Base-by-base conservation (phyloP, 345 rosid genomes). In the Citrus cavaleriei region DNA sequence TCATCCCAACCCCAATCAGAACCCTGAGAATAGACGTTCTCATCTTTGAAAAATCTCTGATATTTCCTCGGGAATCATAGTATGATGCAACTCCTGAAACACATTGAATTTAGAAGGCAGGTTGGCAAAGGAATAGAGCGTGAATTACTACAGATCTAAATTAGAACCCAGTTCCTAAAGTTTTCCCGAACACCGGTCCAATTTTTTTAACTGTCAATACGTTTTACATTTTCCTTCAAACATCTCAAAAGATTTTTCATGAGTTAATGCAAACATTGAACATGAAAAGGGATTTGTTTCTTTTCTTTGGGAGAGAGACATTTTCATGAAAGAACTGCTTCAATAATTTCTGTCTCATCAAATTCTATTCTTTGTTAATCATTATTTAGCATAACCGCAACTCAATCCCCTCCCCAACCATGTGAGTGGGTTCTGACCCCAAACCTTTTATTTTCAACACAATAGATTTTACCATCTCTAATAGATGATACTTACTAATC, bases 1-100 rank as follows among this genome's bases (percentile, higher is more conserved):
- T 82, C 99, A 96, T 92, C 83, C 99, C 99, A 79, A 84, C 85
- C 80, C 88, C 88, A 84, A 92, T 70, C 77, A 96, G 89, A 86
- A 92, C 91, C 78, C 84, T 86, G 73, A 91, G 84, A 79, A 96
- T 87, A 30, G 91, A 84, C 68, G 71, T 90, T 84, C 89, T 88
- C 65, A 91, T 89, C 73, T 88, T 84, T 67, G 86, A 83, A 86
- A 94, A 96, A 74, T 93, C 95, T 83, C 92, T 89, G 49, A 90
- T 83, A 72, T 80, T 82, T 83, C 97, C 99, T 28, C 83, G 88
- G 4, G 97, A 79, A 86, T 96, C 91, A 80, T 88, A 96, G 72
- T 83, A 90, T 25, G 98, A 96, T 64, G 98, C 89, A 77, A 96
- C 84, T 74, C 97, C 99, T 96, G 89, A 72, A 79, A 88, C 22